Evolutionary conservation across 1,139 yeast species (phyloP), one percentile per base, ranked within the genome.

Genomic region (Geotrichum phurueaensis): DNA sequence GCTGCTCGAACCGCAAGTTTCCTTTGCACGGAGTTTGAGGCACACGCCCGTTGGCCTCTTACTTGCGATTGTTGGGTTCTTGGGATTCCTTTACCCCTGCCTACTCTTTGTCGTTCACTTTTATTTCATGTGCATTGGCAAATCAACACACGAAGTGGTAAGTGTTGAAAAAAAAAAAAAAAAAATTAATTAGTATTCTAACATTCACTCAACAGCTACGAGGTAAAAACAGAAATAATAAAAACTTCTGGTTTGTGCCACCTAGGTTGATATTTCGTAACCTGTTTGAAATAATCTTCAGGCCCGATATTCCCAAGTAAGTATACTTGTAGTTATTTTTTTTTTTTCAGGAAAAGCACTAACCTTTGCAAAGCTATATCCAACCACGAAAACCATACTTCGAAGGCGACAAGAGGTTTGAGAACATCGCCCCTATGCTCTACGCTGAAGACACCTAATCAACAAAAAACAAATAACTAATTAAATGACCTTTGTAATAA

Each of bases 331-430:
- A 10, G 20, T 18, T 23, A 13, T n/a, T 45, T 20, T 31, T 15
- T 47, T 45, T 18, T 20, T 25, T 27, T 47, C 7, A n/a, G n/a
- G 20, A 47, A 27, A 4, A 52, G 57, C 29, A 50, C 59, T 39
- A 50, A 57, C 49, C 10, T 3, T 36, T 54, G 58, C 47, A 25
- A 27, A 63, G 57, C 57, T 59, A 47, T 20, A 22, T 53, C 39
- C 56, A 61, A 53, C 61, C 65, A 13, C 52, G 65, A 43, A 57
- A 57, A n/a, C 55, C 45, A 27, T 64, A 61, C 47, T n/a, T 53
- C 15, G 48, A 51, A 15, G 65, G 65, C 9, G 65, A 64, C 50
- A 51, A 60, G 23, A 25, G 65, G 53, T 64, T 64, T 53, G 60
- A 59, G 43, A 57, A 57, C 43, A 54, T 62, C 23, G 36, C 39